A percentile compares a stretch with the other conserved stretches of the same genome.
These are phyloP conservation scores for Lepiota venenata DNA, from an alignment of 768 basidiomycete genomes.

Conservation along the genomic window DNA sequence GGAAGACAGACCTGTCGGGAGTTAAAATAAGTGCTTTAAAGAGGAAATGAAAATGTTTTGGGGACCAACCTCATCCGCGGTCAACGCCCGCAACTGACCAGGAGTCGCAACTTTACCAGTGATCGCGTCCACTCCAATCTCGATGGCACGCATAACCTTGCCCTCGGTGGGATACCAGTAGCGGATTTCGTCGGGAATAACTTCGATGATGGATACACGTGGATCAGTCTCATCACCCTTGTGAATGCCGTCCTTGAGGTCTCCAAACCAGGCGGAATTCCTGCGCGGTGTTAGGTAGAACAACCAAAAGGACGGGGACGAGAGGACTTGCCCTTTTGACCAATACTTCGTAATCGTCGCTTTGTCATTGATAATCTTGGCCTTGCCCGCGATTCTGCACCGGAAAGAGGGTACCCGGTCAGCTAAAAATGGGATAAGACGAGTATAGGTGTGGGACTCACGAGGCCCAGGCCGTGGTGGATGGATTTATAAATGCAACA, in stretches of 20 bases:
- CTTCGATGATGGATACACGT: slow-evolving; percentile 73
- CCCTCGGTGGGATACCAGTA: slow-evolving; percentile 75
- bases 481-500: slow-evolving; percentile 69
- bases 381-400: slow-evolving; percentile 65
- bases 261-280: slow-evolving; percentile 77
- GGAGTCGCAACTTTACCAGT: slow-evolving; percentile 64
- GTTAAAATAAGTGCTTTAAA: background rate
- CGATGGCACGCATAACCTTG: slow-evolving; percentile 50
- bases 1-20: too few species aligned
- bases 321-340: slow-evolving; percentile 42
- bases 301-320: slow-evolving; percentile 14
- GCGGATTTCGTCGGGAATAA: slow-evolving; percentile 76
- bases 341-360: slow-evolving; percentile 64
- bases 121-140: slow-evolving; percentile 55
- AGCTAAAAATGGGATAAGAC: background rate
- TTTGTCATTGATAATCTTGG: slow-evolving; percentile 59
- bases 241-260: slow-evolving; percentile 82
- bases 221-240: slow-evolving; percentile 80
- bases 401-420: background rate
- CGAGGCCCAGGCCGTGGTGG: slow-evolving; percentile 75
- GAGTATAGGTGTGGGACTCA: slow-evolving; percentile 20
- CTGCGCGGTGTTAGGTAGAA: slow-evolving; percentile 27
- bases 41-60: background rate
- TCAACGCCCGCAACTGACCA: slow-evolving; percentile 78
- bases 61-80: slow-evolving; percentile 59